Base-by-base conservation (phyloP, 805 yeast genomes). In the Hanseniaspora lindneri region DNA sequence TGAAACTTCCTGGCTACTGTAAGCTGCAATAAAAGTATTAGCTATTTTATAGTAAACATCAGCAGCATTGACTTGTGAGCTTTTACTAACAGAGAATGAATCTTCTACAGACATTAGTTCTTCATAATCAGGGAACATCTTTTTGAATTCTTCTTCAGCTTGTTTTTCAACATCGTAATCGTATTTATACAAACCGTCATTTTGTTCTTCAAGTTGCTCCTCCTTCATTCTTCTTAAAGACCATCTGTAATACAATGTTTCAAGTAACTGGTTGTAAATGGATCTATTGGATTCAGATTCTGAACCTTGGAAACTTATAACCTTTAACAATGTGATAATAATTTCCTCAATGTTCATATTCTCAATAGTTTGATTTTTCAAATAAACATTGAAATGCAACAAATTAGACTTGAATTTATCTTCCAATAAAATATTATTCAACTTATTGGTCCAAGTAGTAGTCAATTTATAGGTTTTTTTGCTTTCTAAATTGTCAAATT, bases 71-170 rank as follows among this genome's bases (percentile, higher is more conserved):
- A 42, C 21, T 1, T 33, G 54, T 4, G 54, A 65, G 19, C 61
- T 58, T 4, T 47, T 41, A 10, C 3, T 11, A n/a, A 34, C 35
- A 4, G 21, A 8, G 50, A 57, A 51, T 51, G 56, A n/a, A n/a
- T 52, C 47, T 1, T 53, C 53, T 5, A 54, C 42, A 19, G 59
- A 41, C n/a, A 59, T 54, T 13, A 58, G 60, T 9, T 81, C 83
- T 42, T 83, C 94, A 54, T 76, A 85, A 59, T 86, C 95, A 0
- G 96, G 96, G 72, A 89, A 89, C 65, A 88, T 60, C n/a, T 58
- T 59, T 56, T 67, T 74, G 66, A 88, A 86, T 48, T 88, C 96
- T n/a, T 73, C 77, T 54, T 86, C 96, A 3, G 75, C 74, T 50
- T 83, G 86, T n/a, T 39, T 44, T 16, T 71, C 72, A 2, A 75